A percentile compares a stretch with the other conserved stretches of the same genome.
Evolutionary conservation across 768 basidiomycete species (phyloP).

Genomic region (Cantharellus cinnabarinus): DNA sequence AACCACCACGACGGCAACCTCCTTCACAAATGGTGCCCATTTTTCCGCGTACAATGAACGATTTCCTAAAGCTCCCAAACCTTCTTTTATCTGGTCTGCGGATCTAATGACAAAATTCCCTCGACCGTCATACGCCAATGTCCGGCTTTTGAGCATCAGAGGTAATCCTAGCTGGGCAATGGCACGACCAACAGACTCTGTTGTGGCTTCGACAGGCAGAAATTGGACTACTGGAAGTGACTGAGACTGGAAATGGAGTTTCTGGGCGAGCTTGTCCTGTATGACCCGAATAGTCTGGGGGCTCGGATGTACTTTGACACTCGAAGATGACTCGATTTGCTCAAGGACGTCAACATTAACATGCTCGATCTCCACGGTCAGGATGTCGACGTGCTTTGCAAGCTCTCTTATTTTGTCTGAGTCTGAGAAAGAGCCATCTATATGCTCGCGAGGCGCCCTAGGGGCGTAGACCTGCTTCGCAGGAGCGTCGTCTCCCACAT

Average conservation of each 20-base stretch:
- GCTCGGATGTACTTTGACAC: slow-evolving; percentile 42
- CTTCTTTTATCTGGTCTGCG: slow-evolving; percentile 28
- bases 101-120: slow-evolving; percentile 69
- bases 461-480: slow-evolving; percentile 72
- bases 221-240: slow-evolving; percentile 41
- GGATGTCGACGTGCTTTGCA: slow-evolving; percentile 57
- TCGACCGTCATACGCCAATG: slow-evolving; percentile 85
- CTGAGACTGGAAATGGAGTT: slow-evolving; percentile 30
- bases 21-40: slow-evolving; percentile 74
- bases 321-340: slow-evolving; percentile 24
- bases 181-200: slow-evolving; percentile 26
- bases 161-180: slow-evolving; percentile 56
- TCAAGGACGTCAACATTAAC: slow-evolving; percentile 62
- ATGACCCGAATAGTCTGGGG: slow-evolving; percentile 69
- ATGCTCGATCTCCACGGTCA: slow-evolving; percentile 96
- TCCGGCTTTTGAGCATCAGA: slow-evolving; percentile 90
- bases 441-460: slow-evolving; percentile 31
- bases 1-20: slow-evolving; percentile 96
- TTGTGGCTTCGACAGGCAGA: slow-evolving; percentile 32
- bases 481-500: slow-evolving; percentile 56
- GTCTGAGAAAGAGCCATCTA: slow-evolving; percentile 81
- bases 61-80: slow-evolving; percentile 27
- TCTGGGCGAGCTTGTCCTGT: slow-evolving; percentile 56
- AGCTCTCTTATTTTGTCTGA: slow-evolving; percentile 58
- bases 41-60: slow-evolving; percentile 82